These are phyloP conservation scores for Rhododendron ovatum DNA, from an alignment of 148 eudicot genomes.

Conservation along the genomic window DNA sequence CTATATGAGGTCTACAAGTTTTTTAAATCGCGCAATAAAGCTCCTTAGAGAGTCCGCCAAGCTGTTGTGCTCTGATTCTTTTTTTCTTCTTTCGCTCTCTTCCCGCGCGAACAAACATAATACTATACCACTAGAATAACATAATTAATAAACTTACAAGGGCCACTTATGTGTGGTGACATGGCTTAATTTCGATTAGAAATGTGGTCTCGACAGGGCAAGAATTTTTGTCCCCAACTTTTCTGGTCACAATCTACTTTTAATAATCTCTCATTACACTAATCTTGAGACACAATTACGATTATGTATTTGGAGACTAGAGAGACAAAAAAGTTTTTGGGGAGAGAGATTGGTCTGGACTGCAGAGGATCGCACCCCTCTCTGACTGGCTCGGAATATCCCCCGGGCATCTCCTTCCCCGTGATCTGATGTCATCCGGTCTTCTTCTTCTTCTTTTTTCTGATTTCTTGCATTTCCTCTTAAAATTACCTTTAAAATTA, in stretches of 20 bases:
- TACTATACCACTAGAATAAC: no score
- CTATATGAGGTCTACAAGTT: neutral
- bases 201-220: no score
- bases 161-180: neutral
- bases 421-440: neutral
- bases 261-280: neutral
- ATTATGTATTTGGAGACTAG: neutral
- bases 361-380: neutral
- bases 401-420: constrained; percentile 4
- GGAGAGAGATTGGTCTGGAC: neutral
- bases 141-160: no score
- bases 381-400: neutral
- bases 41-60: neutral
- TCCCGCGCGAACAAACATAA: neutral
- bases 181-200: neutral
- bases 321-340: neutral
- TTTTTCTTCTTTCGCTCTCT: neutral
- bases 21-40: neutral
- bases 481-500: no score
- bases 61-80: neutral
- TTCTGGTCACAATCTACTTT: neutral
- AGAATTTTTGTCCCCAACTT: neutral
- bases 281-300: neutral
- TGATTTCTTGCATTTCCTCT: no score
- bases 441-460: no score